Evolutionary conservation across 2,329 filamentous ascomycete species (phyloP).

Genomic region (Cryphonectria nitschkei): DNA sequence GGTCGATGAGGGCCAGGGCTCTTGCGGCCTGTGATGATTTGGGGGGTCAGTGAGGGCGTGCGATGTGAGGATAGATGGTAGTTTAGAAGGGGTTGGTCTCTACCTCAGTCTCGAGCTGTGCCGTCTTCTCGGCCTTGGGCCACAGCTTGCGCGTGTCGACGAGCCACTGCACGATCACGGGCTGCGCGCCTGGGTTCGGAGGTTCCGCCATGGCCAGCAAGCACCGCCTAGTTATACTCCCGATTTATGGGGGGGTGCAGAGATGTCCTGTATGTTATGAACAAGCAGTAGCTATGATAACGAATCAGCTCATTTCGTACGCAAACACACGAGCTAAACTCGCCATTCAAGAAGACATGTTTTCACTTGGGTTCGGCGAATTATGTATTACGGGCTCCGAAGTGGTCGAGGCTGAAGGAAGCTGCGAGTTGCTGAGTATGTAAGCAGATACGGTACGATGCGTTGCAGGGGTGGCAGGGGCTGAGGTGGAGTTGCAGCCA

Average conservation of each 20-base stretch:
- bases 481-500: constrained; percentile 8
- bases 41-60: background rate
- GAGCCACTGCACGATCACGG: constrained; percentile 61
- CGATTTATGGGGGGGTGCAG: background rate
- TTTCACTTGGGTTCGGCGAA: background rate
- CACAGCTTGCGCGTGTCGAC: constrained; percentile 64
- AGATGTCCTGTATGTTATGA: constrained; percentile 1
- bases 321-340: constrained; percentile 19
- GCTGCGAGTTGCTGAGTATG: constrained; percentile 15
- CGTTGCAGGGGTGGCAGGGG: background rate
- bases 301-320: background rate
- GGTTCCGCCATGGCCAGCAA: constrained; percentile 25
- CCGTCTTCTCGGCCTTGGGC: constrained; percentile 54
- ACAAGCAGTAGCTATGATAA: background rate
- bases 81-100: constrained; percentile 30
- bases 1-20: constrained; percentile 55
- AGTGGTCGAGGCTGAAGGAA: constrained; percentile 18
- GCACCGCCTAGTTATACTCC: background rate
- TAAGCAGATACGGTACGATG: constrained; percentile 2
- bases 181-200: constrained; percentile 30
- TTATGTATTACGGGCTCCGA: constrained; percentile 24
- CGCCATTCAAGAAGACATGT: constrained; percentile 3
- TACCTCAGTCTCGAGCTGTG: constrained; percentile 52
- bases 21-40: constrained; percentile 52
- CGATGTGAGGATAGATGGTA: constrained; percentile 17